A percentile compares a stretch with the other conserved stretches of the same genome.
Conservation (phyloP, 345 rosid species). For the Eutrema heterophyllum region DNA sequence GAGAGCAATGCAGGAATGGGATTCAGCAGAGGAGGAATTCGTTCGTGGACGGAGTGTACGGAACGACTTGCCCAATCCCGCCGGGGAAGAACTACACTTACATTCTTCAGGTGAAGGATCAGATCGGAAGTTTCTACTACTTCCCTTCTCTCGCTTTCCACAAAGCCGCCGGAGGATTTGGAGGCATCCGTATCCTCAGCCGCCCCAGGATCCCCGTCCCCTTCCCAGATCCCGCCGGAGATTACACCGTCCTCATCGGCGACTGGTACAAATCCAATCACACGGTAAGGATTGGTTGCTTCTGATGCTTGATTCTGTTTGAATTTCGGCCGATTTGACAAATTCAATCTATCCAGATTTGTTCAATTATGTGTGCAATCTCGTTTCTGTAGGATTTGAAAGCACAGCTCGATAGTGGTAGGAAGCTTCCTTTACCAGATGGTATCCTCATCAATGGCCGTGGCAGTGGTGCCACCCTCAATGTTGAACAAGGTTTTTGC, state of each 20-base stretch:
- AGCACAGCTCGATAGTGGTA: conserved; percentile 57
- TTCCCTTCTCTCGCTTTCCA: conserved; percentile 75
- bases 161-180: conserved; percentile 79
- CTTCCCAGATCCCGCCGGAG: conserved; percentile 61
- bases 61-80: conserved; percentile 92
- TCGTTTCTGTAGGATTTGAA: conserved; percentile 46
- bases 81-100: conserved; percentile 82
- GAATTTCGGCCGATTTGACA: neutral
- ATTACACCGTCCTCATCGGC: conserved; percentile 71
- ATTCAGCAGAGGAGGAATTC: conserved; percentile 86
- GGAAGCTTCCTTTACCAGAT: conserved; percentile 68
- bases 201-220: conserved; percentile 72
- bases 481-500: conserved; percentile 74
- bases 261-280: conserved; percentile 75
- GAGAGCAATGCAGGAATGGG: conserved; percentile 48
- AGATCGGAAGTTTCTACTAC: conserved; percentile 72
- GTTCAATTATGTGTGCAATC: neutral
- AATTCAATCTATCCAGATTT: neutral
- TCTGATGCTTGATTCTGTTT: neutral
- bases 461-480: conserved; percentile 58
- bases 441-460: conserved; percentile 95
- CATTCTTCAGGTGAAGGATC: conserved; percentile 68
- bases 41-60: conserved; percentile 67
- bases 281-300: conserved; percentile 41
- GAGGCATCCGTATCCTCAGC: conserved; percentile 64